These are phyloP conservation scores for Sporobolomyces phaffii DNA, from an alignment of 768 basidiomycete genomes.

Conservation along the genomic window DNA sequence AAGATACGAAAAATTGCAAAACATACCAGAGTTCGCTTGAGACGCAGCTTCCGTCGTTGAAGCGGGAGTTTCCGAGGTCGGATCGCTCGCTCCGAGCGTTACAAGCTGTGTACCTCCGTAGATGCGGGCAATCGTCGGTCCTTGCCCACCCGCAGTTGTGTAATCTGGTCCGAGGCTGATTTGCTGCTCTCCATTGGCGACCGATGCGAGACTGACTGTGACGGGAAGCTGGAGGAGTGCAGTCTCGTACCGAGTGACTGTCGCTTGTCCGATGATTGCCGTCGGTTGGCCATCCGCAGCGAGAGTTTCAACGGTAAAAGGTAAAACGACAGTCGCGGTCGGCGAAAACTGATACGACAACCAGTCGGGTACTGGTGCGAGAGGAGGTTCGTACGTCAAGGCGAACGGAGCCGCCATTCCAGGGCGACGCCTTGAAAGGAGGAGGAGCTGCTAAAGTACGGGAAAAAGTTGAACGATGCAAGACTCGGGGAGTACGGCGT, in stretches of 20 bases:
- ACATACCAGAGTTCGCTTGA: neutral
- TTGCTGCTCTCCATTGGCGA: neutral
- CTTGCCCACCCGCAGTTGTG: constrained; percentile 24
- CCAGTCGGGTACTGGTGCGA: constrained; percentile 18
- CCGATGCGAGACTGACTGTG: constrained; percentile 11
- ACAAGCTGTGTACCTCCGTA: constrained; percentile 18
- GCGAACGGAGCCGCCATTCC: constrained; percentile 19
- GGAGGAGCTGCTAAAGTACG: too few species aligned
- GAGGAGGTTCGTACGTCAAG: constrained; percentile 6
- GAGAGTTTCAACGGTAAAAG: constrained; percentile 26
- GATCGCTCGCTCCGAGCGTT: neutral
- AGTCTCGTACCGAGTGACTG: constrained; percentile 23
- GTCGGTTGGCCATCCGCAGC: constrained; percentile 5
- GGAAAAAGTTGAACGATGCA: too few species aligned
- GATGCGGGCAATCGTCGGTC: constrained; percentile 4
- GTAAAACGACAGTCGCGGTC: constrained; percentile 5
- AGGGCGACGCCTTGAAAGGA: too few species aligned
- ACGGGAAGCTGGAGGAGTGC: constrained; percentile 23
- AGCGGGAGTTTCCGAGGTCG: neutral
- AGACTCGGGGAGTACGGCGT: too few species aligned
- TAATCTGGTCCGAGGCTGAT: constrained; percentile 15
- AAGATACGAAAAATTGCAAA: too few species aligned
- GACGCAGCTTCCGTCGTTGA: neutral
- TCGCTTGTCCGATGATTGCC: neutral
- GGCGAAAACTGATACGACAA: constrained; percentile 13